Evolutionary conservation across 257 asterid genomes (phyloP).

Genomic region (Nicotiana tomentosiformis): DNA sequence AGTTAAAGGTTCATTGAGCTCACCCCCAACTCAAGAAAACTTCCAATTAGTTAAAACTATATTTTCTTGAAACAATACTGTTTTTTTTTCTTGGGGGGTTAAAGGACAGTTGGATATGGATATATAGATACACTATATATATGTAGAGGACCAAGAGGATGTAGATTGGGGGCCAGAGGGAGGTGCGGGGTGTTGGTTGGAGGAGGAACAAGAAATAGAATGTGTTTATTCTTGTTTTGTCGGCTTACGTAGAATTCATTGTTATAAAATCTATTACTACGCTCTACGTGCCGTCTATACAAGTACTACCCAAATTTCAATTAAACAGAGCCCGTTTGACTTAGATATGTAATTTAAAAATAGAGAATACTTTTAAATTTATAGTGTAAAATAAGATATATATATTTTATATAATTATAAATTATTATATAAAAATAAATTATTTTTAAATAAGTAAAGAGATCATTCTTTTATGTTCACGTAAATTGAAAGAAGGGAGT

Average conservation of each 20-base stretch:
- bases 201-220: constrained; percentile 16
- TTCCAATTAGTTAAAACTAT: neutral
- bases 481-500: no score
- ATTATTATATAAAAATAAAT: no score
- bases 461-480: no score
- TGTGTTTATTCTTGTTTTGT: constrained; percentile 11
- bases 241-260: neutral
- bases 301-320: no score
- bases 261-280: neutral
- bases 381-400: no score
- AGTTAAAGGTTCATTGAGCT: constrained; percentile 14
- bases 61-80: neutral
- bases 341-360: no score
- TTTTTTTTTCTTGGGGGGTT: neutral
- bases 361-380: no score
- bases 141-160: neutral
- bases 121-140: neutral
- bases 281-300: neutral
- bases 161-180: neutral
- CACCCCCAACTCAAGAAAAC: neutral
- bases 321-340: no score
- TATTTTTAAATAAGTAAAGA: no score
- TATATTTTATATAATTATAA: no score
- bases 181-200: constrained; percentile 19
- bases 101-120: neutral